Conservation (phyloP, 768 basidiomycete genomes). For the Pholiota molesta region DNA sequence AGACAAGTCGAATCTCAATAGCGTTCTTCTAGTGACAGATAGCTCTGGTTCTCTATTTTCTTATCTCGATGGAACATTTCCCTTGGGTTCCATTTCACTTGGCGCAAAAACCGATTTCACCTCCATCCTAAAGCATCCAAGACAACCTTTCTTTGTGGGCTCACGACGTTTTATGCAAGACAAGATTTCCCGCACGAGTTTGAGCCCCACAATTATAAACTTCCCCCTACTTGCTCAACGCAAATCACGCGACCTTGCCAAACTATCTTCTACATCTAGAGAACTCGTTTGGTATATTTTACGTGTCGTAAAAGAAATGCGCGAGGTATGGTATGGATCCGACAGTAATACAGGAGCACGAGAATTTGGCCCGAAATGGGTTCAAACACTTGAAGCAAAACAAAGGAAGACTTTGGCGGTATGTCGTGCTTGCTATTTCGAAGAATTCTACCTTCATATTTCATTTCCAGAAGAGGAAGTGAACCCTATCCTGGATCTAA, state of each 20-base stretch:
- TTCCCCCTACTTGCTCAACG: slow-evolving; percentile 61
- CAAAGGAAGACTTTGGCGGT: slow-evolving; percentile 72
- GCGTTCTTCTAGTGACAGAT: slow-evolving; percentile 66
- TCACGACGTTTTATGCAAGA: slow-evolving; percentile 37
- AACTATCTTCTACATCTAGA: slow-evolving; percentile 66
- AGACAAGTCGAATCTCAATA: slow-evolving; percentile 61
- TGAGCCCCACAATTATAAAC: slow-evolving; percentile 50
- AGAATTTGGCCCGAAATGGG: slow-evolving; percentile 75
- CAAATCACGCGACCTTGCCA: slow-evolving; percentile 68
- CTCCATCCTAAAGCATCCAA: slow-evolving; percentile 52
- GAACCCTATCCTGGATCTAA: slow-evolving; percentile 71
- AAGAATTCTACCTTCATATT: slow-evolving; percentile 6
- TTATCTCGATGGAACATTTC: slow-evolving; percentile 79
- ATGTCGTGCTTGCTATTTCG: slow-evolving; percentile 26
- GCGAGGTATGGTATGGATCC: slow-evolving; percentile 71
- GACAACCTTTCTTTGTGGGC: slow-evolving; percentile 50
- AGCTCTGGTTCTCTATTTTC: slow-evolving; percentile 57
- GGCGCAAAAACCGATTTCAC: slow-evolving; percentile 32
- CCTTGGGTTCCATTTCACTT: slow-evolving; percentile 57
- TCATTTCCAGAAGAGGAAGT: slow-evolving; percentile 55
- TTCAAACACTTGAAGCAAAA: slow-evolving; percentile 62
- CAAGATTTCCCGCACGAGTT: slow-evolving; percentile 30
- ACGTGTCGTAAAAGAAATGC: slow-evolving; percentile 75
- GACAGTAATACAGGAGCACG: slow-evolving; percentile 68
- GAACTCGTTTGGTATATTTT: slow-evolving; percentile 75